Base-by-base conservation (phyloP, 768 basidiomycete species). In the Tylopilus subfusipes region DNA sequence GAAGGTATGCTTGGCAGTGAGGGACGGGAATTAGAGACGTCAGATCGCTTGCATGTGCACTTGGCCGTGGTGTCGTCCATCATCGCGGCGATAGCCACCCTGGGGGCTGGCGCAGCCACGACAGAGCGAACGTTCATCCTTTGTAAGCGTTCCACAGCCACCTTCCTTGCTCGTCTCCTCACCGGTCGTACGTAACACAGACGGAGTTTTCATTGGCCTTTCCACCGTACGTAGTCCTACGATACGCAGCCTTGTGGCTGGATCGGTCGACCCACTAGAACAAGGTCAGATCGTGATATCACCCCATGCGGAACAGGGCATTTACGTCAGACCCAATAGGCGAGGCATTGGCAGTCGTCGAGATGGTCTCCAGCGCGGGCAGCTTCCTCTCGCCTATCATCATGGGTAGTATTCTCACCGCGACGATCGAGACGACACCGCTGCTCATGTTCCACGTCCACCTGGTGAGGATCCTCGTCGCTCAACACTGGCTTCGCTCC, bases 1-100 rank as follows among this genome's bases (percentile, higher is more conserved):
- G 48, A 55, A 39, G 40, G 39, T n/a, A 16, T 14, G 2, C 1
- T 2, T 21, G 18, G 52, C 18, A 11, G 13, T 9, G 48, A 46
- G 19, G 42, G 34, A 31, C 18, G 8, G 14, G 52, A 38, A 43
- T 10, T 18, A 12, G 52, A 49, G 25, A 61, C 66, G 1, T 61
- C 68, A 0, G 72, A 73, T 52, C 59, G 21, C 10, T 50, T 73
- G 19, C 66, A 73, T 36, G 59, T 69, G 16, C 68, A 73, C 46
- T 24, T 72, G 30, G 56, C 58, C 21, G 27, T 70, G 27, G 49
- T 40, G 8, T 55, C 66, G 5, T 70, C 62, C 45, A 33, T 61
- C 39, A 30, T 65, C 24, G 30, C 45, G 16, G 62, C 52, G 0
- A 1, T 69, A 29, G 45, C 46, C 7, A 52, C 21, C 31, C 16